A percentile compares a stretch with the other conserved stretches of the same genome.
These are phyloP conservation scores for Pueraria montana DNA, from an alignment of 306 rosid species.

Conservation along the genomic window DNA sequence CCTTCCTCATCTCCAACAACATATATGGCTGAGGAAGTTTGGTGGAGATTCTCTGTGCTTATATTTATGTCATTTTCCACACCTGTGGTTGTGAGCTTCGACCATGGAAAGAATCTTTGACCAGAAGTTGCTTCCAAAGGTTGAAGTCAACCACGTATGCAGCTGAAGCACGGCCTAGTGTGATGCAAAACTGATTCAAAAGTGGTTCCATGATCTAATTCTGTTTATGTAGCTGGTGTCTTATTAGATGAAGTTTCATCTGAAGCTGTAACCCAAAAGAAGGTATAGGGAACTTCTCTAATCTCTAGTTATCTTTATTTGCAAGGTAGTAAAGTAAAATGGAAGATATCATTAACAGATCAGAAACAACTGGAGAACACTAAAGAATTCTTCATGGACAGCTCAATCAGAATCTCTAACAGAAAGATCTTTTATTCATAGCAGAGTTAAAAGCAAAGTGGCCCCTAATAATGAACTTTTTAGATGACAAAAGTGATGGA, in stretches of 20 bases:
- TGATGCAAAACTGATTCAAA: slow-evolving; percentile 3
- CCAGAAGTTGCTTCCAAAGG: not conserved
- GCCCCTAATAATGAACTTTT: not conserved
- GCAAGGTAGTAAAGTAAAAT: not conserved
- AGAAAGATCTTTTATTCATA: not conserved
- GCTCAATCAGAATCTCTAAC: not conserved
- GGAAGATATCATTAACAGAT: slow-evolving; percentile 1
- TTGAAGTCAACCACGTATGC: not conserved
- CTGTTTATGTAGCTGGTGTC: not conserved
- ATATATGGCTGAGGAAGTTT: not conserved
- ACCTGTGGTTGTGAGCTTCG: slow-evolving; percentile 1
- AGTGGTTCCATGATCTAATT: not conserved
- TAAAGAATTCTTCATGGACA: not conserved
- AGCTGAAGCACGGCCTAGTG: not conserved
- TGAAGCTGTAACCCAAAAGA: not conserved
- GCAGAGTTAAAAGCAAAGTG: not conserved
- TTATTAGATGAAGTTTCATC: slow-evolving; percentile 16
- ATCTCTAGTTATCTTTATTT: not conserved
- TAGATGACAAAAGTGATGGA: not conserved
- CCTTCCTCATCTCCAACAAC: not conserved
- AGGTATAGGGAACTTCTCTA: slow-evolving; percentile 19
- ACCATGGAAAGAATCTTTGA: not conserved
- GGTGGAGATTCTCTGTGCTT: not conserved
- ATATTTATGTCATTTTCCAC: not conserved
- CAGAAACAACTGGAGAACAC: not conserved